phyloP scores from a whole-genome alignment of 1,284 basidiomycete genomes.

The Boletus semigastroideus region DNA sequence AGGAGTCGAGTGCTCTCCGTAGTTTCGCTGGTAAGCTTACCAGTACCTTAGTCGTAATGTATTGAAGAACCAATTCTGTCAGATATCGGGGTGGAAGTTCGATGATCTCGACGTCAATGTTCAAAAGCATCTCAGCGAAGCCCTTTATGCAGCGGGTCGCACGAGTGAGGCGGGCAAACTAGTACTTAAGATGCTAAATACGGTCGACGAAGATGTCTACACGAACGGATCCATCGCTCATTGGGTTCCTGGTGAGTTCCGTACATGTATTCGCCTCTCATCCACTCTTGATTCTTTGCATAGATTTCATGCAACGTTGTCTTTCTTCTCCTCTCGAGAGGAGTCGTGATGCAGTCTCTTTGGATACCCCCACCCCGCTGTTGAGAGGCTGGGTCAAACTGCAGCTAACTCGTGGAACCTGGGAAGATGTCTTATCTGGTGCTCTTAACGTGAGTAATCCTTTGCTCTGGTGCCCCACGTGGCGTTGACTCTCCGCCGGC shows the following conservation, averaged over 20 bases:
- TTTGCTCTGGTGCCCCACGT: neutral
- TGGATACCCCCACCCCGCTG: neutral
- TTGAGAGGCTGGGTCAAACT: constrained; percentile 23
- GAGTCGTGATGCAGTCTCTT: neutral
- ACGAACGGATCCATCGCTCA: neutral
- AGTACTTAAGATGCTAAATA: neutral
- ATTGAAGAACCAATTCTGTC: neutral
- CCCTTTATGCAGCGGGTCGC: neutral
- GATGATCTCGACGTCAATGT: neutral
- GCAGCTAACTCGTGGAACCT: neutral
- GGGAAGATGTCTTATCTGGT: constrained; percentile 32
- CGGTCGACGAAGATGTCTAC: neutral
- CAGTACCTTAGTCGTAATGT: neutral
- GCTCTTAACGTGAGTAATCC: constrained; percentile 18
- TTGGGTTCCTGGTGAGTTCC: neutral
- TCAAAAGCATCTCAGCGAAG: neutral
- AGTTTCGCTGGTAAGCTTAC: neutral
- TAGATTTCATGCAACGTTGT: constrained; percentile 1
- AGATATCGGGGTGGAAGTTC: constrained; percentile 1
- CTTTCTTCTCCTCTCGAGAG: neutral
- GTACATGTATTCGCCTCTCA: too few species aligned
- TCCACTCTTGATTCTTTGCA: neutral
- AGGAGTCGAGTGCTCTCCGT: neutral
- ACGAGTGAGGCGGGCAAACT: neutral
- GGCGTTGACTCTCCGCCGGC: neutral